phyloP scores from a whole-genome alignment of 805 yeast species.

The Pichia scutulata region DNA sequence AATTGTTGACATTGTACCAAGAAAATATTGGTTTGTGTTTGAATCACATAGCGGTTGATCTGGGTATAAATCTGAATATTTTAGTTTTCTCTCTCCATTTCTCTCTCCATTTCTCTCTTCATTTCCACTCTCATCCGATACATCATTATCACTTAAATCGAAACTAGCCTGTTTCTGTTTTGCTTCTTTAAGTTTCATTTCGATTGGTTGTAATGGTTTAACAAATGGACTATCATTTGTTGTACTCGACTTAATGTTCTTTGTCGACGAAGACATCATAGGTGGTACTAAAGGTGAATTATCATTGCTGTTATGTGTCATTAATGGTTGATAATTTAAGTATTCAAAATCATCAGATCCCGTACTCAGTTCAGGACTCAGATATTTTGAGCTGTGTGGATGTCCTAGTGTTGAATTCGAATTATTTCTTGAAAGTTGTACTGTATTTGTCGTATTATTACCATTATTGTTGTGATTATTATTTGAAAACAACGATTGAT shows the following conservation, averaged over 20 bases:
- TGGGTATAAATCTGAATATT: constrained; percentile 5
- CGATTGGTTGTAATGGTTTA: constrained; percentile 7
- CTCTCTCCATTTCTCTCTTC: not conserved
- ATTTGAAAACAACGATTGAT: constrained; percentile 13
- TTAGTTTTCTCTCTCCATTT: not conserved
- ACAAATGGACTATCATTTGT: constrained; percentile 3
- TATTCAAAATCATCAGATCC: constrained; percentile 25
- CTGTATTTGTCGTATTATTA: not conserved
- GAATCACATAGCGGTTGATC: constrained; percentile 42
- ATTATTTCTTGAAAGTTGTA: not conserved
- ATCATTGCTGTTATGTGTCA: constrained; percentile 9
- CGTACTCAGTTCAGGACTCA: constrained; percentile 31
- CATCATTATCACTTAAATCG: not conserved
- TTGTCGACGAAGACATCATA: not conserved
- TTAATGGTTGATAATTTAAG: constrained; percentile 20
- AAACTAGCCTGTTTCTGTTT: not conserved
- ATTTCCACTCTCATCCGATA: not conserved
- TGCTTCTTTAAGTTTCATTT: not conserved
- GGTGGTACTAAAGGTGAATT: not conserved
- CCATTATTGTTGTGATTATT: constrained; percentile 1
- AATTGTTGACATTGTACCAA: constrained; percentile 39
- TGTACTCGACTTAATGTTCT: not conserved
- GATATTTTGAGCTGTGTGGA: constrained; percentile 7
- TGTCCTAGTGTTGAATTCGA: not conserved
- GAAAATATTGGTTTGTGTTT: constrained; percentile 57